Percentiles rank a stretch among this genome's conserved stretches.
phyloP scores from a whole-genome alignment of 2,329 filamentous ascomycete genomes.

The Trichoderma koningii region DNA sequence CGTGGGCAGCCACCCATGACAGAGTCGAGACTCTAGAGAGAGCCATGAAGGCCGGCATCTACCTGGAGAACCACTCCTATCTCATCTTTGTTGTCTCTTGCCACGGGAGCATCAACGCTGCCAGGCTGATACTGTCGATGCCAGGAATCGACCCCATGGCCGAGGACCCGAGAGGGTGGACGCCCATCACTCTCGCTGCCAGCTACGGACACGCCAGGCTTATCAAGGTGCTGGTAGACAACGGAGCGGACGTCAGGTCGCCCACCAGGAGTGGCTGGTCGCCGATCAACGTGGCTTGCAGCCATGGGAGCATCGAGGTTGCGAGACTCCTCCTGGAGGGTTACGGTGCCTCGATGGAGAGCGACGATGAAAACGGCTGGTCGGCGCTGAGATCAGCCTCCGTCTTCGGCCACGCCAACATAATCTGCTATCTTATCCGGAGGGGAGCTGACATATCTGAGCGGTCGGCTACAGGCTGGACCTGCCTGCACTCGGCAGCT shows the following conservation, averaged over 20 bases:
- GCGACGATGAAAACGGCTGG: conserved; percentile 1
- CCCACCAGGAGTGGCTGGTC: conserved; percentile 14
- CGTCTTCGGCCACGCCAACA: conserved; percentile 7
- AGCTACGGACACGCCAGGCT: conserved; percentile 17
- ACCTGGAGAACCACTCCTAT: neutral
- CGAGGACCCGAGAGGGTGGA: conserved; percentile 9
- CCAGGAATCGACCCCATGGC: conserved; percentile 3
- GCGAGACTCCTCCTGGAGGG: conserved; percentile 20
- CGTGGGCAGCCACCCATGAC: conserved; percentile 20
- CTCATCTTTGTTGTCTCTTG: conserved; percentile 18
- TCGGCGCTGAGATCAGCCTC: conserved; percentile 21
- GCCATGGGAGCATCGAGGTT: conserved; percentile 1
- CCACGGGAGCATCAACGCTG: neutral
- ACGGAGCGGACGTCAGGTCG: neutral
- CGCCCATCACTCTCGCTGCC: conserved; percentile 17
- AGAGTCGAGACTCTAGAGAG: conserved; percentile 4
- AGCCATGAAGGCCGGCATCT: conserved; percentile 19
- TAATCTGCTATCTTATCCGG: conserved; percentile 23
- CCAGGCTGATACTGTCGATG: conserved; percentile 12
- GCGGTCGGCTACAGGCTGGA: conserved; percentile 19
- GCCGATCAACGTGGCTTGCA: conserved; percentile 19
- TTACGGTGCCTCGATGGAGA: conserved; percentile 15
- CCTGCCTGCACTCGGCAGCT: conserved; percentile 21
- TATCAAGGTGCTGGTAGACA: conserved; percentile 4
- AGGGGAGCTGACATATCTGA: conserved; percentile 20